Evolutionary conservation across 768 basidiomycete genomes (phyloP), one percentile per base, ranked within the genome.

Genomic region (Kwoniella botswanensis): DNA sequence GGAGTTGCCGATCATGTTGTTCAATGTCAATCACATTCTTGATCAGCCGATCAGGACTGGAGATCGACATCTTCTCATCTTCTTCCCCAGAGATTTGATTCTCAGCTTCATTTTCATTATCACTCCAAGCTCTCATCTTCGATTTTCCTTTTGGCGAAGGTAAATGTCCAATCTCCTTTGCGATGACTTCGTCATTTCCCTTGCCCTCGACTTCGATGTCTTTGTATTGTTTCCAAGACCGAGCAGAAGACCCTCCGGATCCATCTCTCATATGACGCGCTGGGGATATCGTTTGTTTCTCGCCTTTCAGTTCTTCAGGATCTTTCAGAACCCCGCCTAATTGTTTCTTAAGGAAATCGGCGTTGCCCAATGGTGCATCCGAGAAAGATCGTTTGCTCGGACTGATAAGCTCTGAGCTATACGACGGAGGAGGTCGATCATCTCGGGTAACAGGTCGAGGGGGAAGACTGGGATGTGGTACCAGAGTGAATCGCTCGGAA

Each of bases 331-430:
- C 15, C 2, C 35, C 63, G 1, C 71, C 71, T 15, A 74, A 53
- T 54, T 64, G 63, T 18, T 68, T 57, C 53, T 71, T 71, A 9
- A 71, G 29, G 42, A 67, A 67, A 55, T 59, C 69, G n/a, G 18
- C 53, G 29, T 74, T 74, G 4, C 54, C 71, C 29, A 68, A 42
- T 9, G 13, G 62, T 50, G 63, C 24, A 29, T 53, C 55, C 13
- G 46, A 58, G 26, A 46, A 65, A n/a, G 42, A 56, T 35, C 56
- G 21, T 52, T 42, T 62, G 17, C 26, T 44, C 43, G 44, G 57
- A 58, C 17, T 57, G 10, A 35, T 18, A 2, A 50, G 17, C 6
- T 61, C 69, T 22, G 13, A 24, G 41, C 43, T 43, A 42, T 15
- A 18, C 18, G 68, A 21, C 3, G 52, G 21, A 22, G 41, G 24